These are phyloP conservation scores for Alternaria incomplexa DNA, from an alignment of 2,329 filamentous ascomycete species.

Conservation along the genomic window DNA sequence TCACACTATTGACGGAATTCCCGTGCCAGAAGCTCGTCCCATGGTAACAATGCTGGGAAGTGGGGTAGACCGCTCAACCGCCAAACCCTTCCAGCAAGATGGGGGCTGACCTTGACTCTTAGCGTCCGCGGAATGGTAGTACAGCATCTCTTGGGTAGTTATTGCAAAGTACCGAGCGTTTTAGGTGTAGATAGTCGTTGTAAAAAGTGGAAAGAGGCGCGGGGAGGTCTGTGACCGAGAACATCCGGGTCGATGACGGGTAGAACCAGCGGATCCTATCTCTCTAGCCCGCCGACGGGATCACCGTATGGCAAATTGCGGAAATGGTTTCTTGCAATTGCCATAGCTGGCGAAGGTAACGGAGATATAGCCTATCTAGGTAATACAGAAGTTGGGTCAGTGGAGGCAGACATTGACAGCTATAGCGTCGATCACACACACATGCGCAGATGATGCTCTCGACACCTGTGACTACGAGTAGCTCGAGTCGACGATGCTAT, in stretches of 20 bases:
- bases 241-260: slow-evolving; percentile 6
- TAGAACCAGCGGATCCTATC: neutral
- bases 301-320: slow-evolving; percentile 16
- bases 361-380: slow-evolving; percentile 12
- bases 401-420: neutral
- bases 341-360: neutral
- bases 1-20: slow-evolving; percentile 21
- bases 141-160: neutral
- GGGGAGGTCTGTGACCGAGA: slow-evolving; percentile 10
- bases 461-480: neutral
- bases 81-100: slow-evolving; percentile 16
- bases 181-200: neutral
- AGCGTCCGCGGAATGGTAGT: slow-evolving; percentile 8
- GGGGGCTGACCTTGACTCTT: slow-evolving; percentile 4
- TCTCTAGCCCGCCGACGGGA: slow-evolving; percentile 7
- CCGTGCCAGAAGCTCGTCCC: slow-evolving; percentile 24
- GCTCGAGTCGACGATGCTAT: neutral
- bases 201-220: slow-evolving; percentile 3
- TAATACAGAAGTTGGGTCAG: slow-evolving; percentile 1
- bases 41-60: slow-evolving; percentile 23
- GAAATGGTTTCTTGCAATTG: slow-evolving; percentile 2
- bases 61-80: slow-evolving; percentile 20
- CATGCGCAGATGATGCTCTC: neutral
- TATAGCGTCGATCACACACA: neutral
- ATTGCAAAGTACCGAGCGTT: neutral